phyloP scores from a whole-genome alignment of 257 asterid genomes.

The Petunia axillaris region DNA sequence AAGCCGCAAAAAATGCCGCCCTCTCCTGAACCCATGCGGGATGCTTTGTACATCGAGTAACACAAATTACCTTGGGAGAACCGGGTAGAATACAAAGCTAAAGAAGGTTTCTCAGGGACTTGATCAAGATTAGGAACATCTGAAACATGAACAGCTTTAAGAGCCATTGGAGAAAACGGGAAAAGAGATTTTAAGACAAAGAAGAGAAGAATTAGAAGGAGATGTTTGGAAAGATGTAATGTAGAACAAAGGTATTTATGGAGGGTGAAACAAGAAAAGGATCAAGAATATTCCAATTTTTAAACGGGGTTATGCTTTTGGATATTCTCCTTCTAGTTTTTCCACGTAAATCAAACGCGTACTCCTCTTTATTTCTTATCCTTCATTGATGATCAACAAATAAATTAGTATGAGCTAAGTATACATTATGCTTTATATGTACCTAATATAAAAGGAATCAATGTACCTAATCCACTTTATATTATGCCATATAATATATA shows the following conservation, averaged over 20 bases:
- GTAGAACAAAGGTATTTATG: neutral
- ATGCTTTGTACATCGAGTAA: too few relatives aligned
- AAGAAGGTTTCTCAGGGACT: conserved; percentile 61
- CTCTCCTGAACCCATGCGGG: too few relatives aligned
- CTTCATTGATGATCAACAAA: neutral
- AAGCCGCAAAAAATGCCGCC: too few relatives aligned
- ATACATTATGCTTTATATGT: too few relatives aligned
- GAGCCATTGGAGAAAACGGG: conserved; percentile 58
- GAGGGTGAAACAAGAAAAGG: conserved; percentile 15
- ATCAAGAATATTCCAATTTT: conserved; percentile 58
- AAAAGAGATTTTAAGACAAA: neutral
- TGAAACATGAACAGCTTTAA: conserved; percentile 85
- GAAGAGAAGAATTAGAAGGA: neutral
- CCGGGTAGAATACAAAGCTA: conserved; percentile 53
- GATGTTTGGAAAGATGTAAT: neutral
- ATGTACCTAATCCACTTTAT: too few relatives aligned
- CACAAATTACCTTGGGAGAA: conserved; percentile 44
- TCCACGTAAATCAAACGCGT: conserved; percentile 15
- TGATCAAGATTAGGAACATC: conserved; percentile 89
- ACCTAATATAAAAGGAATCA: too few relatives aligned
- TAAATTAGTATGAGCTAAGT: too few relatives aligned
- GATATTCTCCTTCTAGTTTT: conserved; percentile 47
- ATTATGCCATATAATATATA: too few relatives aligned
- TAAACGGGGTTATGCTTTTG: conserved; percentile 53
- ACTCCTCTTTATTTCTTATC: neutral